These are phyloP conservation scores for Rhodotorula sphaerocarpa DNA, from an alignment of 768 basidiomycete species.

Conservation along the genomic window DNA sequence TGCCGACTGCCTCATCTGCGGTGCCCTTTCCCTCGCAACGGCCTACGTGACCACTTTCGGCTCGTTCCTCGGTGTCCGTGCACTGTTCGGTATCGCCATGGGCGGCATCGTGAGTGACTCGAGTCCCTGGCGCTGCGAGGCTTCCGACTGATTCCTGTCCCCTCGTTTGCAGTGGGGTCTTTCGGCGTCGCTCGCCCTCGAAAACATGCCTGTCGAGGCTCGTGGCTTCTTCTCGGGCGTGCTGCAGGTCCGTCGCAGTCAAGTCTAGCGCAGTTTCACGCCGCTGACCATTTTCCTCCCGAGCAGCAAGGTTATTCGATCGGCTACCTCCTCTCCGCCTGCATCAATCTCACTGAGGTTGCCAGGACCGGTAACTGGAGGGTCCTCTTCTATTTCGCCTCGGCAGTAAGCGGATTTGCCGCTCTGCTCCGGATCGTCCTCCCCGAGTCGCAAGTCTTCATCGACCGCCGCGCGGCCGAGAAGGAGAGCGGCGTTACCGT, in stretches of 20 bases:
- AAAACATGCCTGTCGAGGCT: conserved; percentile 46
- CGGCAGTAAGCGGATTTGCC: conserved; percentile 55
- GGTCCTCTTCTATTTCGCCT: background rate
- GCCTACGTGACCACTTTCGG: conserved; percentile 69
- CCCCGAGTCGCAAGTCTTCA: conserved; percentile 71
- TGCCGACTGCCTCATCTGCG: conserved; percentile 61
- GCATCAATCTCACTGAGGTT: conserved; percentile 58
- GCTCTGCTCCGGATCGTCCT: conserved; percentile 58
- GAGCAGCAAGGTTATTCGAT: conserved; percentile 81
- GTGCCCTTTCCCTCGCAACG: conserved; percentile 58
- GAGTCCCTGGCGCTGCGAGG: too few species aligned
- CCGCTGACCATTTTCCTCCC: background rate
- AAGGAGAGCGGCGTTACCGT: conserved; percentile 47
- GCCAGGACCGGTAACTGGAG: conserved; percentile 41
- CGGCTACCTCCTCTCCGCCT: conserved; percentile 74
- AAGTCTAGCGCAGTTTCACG: background rate
- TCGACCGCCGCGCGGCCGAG: conserved; percentile 43
- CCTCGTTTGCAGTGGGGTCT: conserved; percentile 1
- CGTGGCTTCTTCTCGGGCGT: conserved; percentile 79
- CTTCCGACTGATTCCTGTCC: background rate
- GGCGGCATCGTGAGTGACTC: conserved; percentile 5
- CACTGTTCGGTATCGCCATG: conserved; percentile 47
- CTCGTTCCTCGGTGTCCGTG: conserved; percentile 72
- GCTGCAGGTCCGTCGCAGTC: conserved; percentile 52
- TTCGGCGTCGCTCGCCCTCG: conserved; percentile 4